Evolutionary conservation across 805 yeast species (phyloP), one percentile per base, ranked within the genome.

Genomic region (Alloascoidea hylecoeti): DNA sequence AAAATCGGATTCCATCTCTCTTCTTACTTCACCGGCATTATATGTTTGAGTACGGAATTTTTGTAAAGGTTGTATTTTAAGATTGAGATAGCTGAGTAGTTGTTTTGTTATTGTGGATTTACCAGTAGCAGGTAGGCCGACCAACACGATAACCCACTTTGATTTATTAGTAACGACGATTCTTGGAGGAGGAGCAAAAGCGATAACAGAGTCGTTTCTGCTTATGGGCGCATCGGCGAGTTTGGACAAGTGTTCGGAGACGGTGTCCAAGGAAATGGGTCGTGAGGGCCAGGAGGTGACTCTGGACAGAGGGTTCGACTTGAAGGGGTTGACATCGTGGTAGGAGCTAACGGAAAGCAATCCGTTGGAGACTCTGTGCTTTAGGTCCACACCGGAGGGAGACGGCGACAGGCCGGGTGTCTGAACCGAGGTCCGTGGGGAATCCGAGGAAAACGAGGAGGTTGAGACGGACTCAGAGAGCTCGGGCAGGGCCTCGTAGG

Each of bases 51-150:
- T 18, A 5, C 30, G 5, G 15, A 34, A 34, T n/a, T 34, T 34
- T n/a, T 6, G 5, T 18, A 12, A 17, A 12, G 13, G 18, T 9
- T 5, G 9, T 14, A 12, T 18, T 16, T 16, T n/a, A 23, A 9
- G 9, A n/a, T 23, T 23, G 13, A 23, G n/a, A 69, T 70, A 61
- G 58, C 73, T 51, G 60, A 66, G 61, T 64, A 80, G 48, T 48
- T 77, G 77, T 43, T 72, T 72, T 19, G 86, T 75, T 38, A 79
- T 70, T 43, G 82, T 76, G 2, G 83, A 75, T 52, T 80, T 80
- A 4, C 89, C 89, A 37, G 80, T 60, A 1, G 89, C 89, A 1
- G 89, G 89, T 23, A 80, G 58, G 0, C 89, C 89, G 6, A 80
- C 82, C 58, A 81, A 65, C 6, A 80, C 75, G 39, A 80, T 69